Conservation (phyloP, 805 yeast genomes). For the Naumovozyma dairenensis region DNA sequence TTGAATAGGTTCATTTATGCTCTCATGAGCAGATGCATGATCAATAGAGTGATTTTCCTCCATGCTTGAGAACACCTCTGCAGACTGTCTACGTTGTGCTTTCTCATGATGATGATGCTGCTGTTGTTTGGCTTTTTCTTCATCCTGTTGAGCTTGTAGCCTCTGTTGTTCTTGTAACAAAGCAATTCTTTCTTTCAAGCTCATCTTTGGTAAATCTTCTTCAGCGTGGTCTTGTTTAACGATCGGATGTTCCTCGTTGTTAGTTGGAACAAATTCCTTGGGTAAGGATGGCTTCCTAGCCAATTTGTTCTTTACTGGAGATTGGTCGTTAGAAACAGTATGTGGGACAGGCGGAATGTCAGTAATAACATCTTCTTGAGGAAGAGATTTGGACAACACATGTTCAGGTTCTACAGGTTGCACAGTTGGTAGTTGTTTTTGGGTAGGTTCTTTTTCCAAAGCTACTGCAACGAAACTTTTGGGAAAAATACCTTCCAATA, state of each 20-base stretch:
- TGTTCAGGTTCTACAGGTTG: neutral
- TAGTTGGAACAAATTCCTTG: neutral
- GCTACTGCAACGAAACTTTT: slow-evolving; percentile 61
- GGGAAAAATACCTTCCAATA: slow-evolving; percentile 74
- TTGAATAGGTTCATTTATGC: slow-evolving; percentile 1
- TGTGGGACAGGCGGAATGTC: slow-evolving; percentile 1
- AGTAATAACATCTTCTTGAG: neutral
- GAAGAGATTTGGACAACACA: neutral
- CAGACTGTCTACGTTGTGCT: neutral
- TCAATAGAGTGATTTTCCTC: neutral
- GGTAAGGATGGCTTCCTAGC: neutral
- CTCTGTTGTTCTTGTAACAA: slow-evolving; percentile 71
- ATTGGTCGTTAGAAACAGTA: neutral
- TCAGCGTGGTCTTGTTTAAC: slow-evolving; percentile 30
- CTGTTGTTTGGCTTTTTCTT: slow-evolving; percentile 37
- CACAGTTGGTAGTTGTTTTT: neutral
- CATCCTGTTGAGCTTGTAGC: slow-evolving; percentile 68
- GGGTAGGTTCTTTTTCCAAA: neutral
- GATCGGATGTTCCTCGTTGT: slow-evolving; percentile 5
- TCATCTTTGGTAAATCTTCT: slow-evolving; percentile 61
- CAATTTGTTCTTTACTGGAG: neutral
- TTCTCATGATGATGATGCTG: slow-evolving; percentile 15
- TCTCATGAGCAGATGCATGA: neutral
- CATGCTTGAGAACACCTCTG: neutral
- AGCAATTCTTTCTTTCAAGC: slow-evolving; percentile 80